These are phyloP conservation scores for Rhododendron henanense DNA, from an alignment of 148 eudicot species.

Conservation along the genomic window DNA sequence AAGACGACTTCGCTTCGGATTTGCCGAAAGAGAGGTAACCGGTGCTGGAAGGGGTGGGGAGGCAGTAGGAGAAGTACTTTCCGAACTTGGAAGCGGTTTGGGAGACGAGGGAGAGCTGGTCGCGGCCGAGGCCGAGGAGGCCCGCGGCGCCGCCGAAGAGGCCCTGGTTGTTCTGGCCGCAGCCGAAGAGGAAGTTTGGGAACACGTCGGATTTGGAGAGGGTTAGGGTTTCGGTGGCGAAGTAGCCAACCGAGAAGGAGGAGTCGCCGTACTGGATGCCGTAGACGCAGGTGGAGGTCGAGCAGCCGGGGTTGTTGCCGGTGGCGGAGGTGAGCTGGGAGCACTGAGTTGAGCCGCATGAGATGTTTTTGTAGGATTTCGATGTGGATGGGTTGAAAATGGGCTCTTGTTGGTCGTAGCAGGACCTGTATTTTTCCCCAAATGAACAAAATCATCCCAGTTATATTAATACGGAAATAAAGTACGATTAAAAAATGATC, in stretches of 20 bases:
- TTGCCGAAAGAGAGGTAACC: not conserved
- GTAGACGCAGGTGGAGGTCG: constrained; percentile 46
- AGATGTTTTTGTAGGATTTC: constrained; percentile 44
- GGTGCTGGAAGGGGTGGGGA: not conserved
- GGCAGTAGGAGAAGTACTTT: constrained; percentile 6
- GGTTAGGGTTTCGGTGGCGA: not conserved
- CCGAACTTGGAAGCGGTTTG: constrained; percentile 24
- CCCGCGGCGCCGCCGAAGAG: constrained; percentile 57
- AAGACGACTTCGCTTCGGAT: not conserved
- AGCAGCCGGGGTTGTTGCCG: constrained; percentile 45
- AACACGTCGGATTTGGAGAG: not conserved
- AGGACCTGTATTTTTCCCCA: not conserved
- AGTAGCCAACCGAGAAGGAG: constrained; percentile 1
- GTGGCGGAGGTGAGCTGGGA: constrained; percentile 45
- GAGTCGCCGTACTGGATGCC: constrained; percentile 61
- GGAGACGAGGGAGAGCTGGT: constrained; percentile 39
- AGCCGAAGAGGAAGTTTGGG: constrained; percentile 15
- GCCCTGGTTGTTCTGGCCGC: constrained; percentile 73
- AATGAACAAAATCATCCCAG: not conserved
- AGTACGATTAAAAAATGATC: no score
- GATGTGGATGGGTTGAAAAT: constrained; percentile 18
- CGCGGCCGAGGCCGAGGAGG: constrained; percentile 49
- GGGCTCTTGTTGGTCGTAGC: not conserved
- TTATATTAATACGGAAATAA: no score
- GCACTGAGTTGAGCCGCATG: constrained; percentile 52